These are phyloP conservation scores for Phlyctochytrium bullatum DNA, from an alignment of 192 early-diverging fungal species.

Conservation along the genomic window DNA sequence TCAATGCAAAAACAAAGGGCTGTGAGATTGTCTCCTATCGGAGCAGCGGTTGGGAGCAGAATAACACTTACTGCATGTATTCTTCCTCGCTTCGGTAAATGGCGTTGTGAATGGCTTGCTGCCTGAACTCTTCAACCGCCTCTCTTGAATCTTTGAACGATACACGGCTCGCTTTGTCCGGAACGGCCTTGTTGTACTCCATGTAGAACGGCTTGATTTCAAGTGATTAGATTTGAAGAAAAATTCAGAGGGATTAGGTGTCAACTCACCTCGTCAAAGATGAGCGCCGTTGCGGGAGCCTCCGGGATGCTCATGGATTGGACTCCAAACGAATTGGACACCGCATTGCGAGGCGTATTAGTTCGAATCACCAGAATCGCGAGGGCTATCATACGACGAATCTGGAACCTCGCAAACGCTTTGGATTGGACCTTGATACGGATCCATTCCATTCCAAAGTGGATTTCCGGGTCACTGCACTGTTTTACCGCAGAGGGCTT, in stretches of 20 bases:
- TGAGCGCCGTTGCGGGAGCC: constrained; percentile 20
- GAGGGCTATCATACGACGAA: constrained; percentile 37
- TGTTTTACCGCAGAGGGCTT: too few relatives aligned
- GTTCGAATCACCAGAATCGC: constrained; percentile 30
- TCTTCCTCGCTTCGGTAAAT: constrained; percentile 17
- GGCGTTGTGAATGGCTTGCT: constrained; percentile 14
- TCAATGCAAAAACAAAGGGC: constrained; percentile 7
- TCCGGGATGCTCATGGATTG: constrained; percentile 31
- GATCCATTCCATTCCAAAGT: constrained; percentile 39
- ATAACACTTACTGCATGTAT: constrained; percentile 7
- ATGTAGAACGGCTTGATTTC: constrained; percentile 8
- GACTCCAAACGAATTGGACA: constrained; percentile 36
- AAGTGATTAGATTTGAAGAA: too few relatives aligned
- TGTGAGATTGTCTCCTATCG: too few relatives aligned
- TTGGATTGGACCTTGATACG: constrained; percentile 33
- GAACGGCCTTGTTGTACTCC: constrained; percentile 6
- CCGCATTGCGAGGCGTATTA: constrained; percentile 32
- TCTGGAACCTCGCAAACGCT: constrained; percentile 31
- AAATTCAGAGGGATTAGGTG: too few relatives aligned
- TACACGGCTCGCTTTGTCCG: background rate
- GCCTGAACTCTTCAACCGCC: constrained; percentile 16
- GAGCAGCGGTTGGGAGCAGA: too few relatives aligned
- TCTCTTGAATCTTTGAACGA: constrained; percentile 13
- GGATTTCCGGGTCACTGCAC: constrained; percentile 22
- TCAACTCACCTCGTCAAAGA: constrained; percentile 25